phyloP scores from a whole-genome alignment of 1,284 basidiomycete species.

The Malassezia yamatoensis region DNA sequence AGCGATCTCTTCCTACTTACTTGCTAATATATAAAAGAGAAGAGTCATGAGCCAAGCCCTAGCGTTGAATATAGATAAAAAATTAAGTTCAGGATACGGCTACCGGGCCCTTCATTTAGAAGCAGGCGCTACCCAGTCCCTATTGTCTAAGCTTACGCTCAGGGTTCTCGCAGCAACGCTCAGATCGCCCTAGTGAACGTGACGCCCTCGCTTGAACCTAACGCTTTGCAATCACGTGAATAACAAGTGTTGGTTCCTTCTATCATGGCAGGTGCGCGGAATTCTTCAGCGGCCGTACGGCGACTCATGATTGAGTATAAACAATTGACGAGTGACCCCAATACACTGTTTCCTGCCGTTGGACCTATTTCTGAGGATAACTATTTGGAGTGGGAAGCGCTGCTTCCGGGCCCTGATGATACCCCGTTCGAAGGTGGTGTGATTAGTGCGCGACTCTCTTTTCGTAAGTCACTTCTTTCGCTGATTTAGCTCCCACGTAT shows the following conservation, averaged over 20 bases:
- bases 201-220: no score
- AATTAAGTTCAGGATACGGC: no score
- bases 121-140: no score
- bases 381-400: conserved; percentile 96
- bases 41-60: no score
- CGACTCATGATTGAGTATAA: conserved; percentile 48
- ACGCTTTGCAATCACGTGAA: background rate
- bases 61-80: no score
- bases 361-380: conserved; percentile 86
- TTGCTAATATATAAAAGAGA: no score
- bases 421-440: conserved; percentile 98
- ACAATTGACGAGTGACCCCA: conserved; percentile 42
- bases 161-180: no score
- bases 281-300: conserved; percentile 34
- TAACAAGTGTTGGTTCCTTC: conserved; percentile 3
- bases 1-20: no score
- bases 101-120: no score
- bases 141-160: no score
- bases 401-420: conserved; percentile 90
- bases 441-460: conserved; percentile 75
- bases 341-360: conserved; percentile 48
- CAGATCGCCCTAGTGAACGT: no score
- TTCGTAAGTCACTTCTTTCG: conserved; percentile 59
- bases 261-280: conserved; percentile 13
- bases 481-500: conserved; percentile 32